Conservation (phyloP, 306 rosid genomes). For the Prunus mume region DNA sequence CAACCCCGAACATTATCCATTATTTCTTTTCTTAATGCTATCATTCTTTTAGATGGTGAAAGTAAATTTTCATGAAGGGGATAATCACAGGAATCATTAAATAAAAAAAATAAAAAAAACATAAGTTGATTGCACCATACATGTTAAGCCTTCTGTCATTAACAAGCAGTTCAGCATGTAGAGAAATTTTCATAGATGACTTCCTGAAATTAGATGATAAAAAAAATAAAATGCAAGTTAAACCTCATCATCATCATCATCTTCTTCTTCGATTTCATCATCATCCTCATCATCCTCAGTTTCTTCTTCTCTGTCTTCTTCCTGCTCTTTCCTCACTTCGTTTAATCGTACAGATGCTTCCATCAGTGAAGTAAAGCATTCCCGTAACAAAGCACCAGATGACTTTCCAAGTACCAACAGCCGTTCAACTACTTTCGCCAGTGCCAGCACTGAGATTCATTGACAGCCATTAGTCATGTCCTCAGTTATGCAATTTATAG, state of each 20-base stretch:
- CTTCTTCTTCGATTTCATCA: slow-evolving; percentile 58
- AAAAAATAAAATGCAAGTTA: slow-evolving; percentile 10
- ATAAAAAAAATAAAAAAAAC: no score
- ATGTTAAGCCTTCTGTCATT: neutral
- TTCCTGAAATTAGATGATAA: neutral
- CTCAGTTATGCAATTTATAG: neutral
- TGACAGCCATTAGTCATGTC: slow-evolving; percentile 8
- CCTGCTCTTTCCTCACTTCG: slow-evolving; percentile 50
- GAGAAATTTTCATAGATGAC: slow-evolving; percentile 8
- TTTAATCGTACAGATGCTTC: slow-evolving; percentile 56
- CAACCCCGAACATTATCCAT: neutral
- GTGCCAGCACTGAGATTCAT: slow-evolving; percentile 59
- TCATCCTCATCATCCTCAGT: slow-evolving; percentile 43
- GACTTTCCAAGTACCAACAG: slow-evolving; percentile 55
- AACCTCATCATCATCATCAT: slow-evolving; percentile 84
- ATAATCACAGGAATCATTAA: neutral
- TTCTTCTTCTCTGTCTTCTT: slow-evolving; percentile 48
- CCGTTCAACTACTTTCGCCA: slow-evolving; percentile 63
- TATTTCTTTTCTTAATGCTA: neutral
- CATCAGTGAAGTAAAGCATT: slow-evolving; percentile 64
- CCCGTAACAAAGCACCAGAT: slow-evolving; percentile 37
- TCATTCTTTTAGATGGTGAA: neutral
- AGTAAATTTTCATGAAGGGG: neutral
- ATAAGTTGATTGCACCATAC: neutral
- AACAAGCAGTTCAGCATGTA: neutral